Conservation (phyloP, 352 stramenopile genomes). For the Pythium volutum region DNA sequence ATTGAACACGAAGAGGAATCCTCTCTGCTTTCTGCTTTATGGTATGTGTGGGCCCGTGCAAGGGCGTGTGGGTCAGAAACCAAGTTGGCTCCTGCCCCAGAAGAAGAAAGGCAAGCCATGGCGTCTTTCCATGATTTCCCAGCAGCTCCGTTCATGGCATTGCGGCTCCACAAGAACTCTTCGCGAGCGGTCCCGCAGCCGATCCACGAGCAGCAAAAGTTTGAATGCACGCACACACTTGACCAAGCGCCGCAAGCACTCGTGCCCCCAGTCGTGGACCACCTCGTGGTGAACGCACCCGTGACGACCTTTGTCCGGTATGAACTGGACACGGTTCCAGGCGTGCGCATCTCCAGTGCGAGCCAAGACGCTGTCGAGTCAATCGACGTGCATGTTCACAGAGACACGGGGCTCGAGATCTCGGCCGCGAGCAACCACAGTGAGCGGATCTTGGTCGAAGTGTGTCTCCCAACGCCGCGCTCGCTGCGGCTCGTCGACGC, state of each 20-base stretch:
- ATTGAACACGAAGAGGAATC: not conserved
- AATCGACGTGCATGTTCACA: conserved; percentile 12
- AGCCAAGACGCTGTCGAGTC: not conserved
- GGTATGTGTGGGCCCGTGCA: too few relatives aligned
- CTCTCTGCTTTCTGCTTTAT: too few relatives aligned
- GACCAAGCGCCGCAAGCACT: not conserved
- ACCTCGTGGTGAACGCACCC: not conserved
- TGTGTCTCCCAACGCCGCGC: conserved; percentile 2
- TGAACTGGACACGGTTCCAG: not conserved
- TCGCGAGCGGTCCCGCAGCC: not conserved
- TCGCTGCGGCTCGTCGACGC: conserved; percentile 8
- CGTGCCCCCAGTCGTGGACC: conserved; percentile 8
- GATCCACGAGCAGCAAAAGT: not conserved
- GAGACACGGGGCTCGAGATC: conserved; percentile 17
- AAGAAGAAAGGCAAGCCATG: not conserved
- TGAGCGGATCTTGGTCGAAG: conserved; percentile 10
- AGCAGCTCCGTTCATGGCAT: conserved; percentile 3
- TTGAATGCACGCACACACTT: conserved; percentile 3
- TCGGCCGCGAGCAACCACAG: not conserved
- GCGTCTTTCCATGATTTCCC: not conserved
- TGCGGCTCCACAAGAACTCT: not conserved
- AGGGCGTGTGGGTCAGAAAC: too few relatives aligned
- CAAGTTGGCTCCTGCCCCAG: not conserved
- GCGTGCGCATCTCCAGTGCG: not conserved
- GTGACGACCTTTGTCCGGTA: conserved; percentile 5